phyloP scores from a whole-genome alignment of 179 eudicot species.

The Heliamphora pulchella region DNA sequence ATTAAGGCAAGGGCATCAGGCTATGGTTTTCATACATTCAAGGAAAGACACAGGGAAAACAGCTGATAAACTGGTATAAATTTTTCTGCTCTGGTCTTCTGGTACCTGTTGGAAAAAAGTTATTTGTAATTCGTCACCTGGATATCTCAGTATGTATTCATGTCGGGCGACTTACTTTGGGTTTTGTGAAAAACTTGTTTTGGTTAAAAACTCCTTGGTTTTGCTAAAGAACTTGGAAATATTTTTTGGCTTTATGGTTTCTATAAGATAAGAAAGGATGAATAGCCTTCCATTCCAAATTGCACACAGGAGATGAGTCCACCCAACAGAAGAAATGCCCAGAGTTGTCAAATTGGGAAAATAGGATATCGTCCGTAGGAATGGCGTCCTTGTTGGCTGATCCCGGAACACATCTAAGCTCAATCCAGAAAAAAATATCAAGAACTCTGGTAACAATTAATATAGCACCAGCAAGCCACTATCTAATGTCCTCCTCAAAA shows the following conservation, averaged over 20 bases:
- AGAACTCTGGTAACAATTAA: background rate
- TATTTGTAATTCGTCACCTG: background rate
- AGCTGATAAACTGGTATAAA: conserved; percentile 73
- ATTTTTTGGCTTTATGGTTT: background rate
- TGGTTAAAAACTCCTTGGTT: background rate
- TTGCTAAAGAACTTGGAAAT: background rate
- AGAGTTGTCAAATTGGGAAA: background rate
- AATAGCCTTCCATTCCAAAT: background rate
- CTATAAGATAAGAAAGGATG: background rate
- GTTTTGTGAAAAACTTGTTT: background rate
- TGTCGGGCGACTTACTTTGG: background rate
- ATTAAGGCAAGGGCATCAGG: conserved; percentile 80
- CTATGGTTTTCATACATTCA: conserved; percentile 95
- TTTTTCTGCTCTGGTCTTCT: conserved; percentile 7
- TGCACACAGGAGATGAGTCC: background rate
- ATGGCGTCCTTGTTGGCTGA: background rate
- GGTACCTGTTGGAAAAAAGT: background rate
- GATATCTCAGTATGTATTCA: too few relatives aligned
- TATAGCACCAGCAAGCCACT: background rate
- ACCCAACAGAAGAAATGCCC: background rate
- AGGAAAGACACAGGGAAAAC: conserved; percentile 96
- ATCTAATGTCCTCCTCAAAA: background rate
- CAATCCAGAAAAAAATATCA: background rate
- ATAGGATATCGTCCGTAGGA: background rate
- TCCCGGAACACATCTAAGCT: background rate